Conservation (phyloP, 352 stramenopile genomes). For the Ochromonadaceae sp. region DNA sequence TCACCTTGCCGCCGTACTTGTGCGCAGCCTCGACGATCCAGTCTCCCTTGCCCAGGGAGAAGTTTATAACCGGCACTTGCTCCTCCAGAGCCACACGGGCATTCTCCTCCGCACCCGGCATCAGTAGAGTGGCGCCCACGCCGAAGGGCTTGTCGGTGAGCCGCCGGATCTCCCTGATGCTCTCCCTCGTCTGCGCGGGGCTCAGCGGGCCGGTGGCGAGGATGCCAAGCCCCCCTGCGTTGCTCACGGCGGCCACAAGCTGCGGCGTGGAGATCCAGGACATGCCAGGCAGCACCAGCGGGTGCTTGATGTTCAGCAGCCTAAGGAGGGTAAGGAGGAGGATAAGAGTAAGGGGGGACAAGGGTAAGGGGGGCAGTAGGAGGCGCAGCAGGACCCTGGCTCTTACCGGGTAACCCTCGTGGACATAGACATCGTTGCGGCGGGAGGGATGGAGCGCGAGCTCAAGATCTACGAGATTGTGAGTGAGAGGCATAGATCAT, state of each 20-base stretch:
- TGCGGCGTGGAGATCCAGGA: slow-evolving; percentile 41
- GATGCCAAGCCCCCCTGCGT: slow-evolving; percentile 35
- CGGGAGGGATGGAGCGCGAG: too few species aligned
- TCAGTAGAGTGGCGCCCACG: slow-evolving; percentile 42
- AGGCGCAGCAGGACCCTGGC: too few species aligned
- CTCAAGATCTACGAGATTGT: too few species aligned
- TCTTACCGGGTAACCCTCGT: too few species aligned
- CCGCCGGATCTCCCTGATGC: slow-evolving; percentile 38
- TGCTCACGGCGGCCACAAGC: slow-evolving; percentile 45
- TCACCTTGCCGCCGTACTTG: slow-evolving; percentile 40
- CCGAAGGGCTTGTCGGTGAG: slow-evolving; percentile 43
- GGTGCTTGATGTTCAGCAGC: too few species aligned
- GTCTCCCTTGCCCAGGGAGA: slow-evolving; percentile 43
- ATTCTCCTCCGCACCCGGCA: slow-evolving; percentile 44
- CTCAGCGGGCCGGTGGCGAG: slow-evolving; percentile 32
- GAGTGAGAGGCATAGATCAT: too few species aligned
- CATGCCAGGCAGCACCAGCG: slow-evolving; percentile 47
- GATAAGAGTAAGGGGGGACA: too few species aligned
- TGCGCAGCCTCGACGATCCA: slow-evolving; percentile 42
- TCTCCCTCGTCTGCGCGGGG: slow-evolving; percentile 35
- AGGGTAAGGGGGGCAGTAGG: too few species aligned
- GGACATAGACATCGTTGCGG: too few species aligned
- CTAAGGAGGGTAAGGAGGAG: too few species aligned
- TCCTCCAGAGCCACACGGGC: slow-evolving; percentile 44
- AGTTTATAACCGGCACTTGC: slow-evolving; percentile 46